A percentile compares a stretch with the other conserved stretches of the same genome.
These are phyloP conservation scores for Triticum urartu DNA, from an alignment of 176 grass and related monocot species.

Conservation along the genomic window DNA sequence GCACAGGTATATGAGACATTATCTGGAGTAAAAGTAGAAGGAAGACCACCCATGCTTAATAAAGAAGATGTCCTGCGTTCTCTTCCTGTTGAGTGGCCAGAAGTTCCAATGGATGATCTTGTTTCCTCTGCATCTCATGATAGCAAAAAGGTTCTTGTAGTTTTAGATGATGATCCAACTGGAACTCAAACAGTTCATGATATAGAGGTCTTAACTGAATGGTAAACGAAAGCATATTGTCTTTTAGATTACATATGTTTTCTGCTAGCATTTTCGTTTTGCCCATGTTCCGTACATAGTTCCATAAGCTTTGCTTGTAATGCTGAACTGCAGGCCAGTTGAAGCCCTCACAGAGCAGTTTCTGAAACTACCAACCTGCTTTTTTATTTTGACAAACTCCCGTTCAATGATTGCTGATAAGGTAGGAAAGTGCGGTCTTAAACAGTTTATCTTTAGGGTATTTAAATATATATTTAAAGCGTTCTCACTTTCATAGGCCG, in stretches of 20 bases:
- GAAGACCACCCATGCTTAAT: conserved; percentile 52
- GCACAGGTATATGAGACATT: conserved; percentile 93
- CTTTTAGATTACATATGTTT: not conserved
- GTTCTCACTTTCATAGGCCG: conserved; percentile 52
- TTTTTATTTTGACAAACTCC: conserved; percentile 98
- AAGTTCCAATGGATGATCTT: conserved; percentile 67
- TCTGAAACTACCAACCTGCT: conserved; percentile 66
- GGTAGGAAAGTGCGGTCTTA: conserved; percentile 45
- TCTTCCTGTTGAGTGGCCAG: conserved; percentile 81
- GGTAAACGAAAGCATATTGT: conserved; percentile 43
- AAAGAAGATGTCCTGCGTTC: conserved; percentile 69
- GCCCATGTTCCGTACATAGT: conserved; percentile 4
- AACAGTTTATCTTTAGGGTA: conserved; percentile 23
- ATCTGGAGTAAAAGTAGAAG: conserved; percentile 96
- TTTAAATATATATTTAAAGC: conserved; percentile 24
- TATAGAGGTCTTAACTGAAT: conserved; percentile 98
- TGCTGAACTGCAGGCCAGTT: conserved; percentile 60
- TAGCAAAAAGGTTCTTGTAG: conserved; percentile 79
- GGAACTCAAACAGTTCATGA: conserved; percentile 98
- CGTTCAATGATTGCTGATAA: conserved; percentile 87
- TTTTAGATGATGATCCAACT: conserved; percentile 96
- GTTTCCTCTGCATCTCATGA: conserved; percentile 43
- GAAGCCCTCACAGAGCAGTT: conserved; percentile 84
- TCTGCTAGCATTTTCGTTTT: conserved; percentile 20
- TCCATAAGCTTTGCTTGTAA: conserved; percentile 18